A percentile compares a stretch with the other conserved stretches of the same genome.
Evolutionary conservation across 2,329 filamentous ascomycete species (phyloP).

Genomic region (Waltergamsia citrina): DNA sequence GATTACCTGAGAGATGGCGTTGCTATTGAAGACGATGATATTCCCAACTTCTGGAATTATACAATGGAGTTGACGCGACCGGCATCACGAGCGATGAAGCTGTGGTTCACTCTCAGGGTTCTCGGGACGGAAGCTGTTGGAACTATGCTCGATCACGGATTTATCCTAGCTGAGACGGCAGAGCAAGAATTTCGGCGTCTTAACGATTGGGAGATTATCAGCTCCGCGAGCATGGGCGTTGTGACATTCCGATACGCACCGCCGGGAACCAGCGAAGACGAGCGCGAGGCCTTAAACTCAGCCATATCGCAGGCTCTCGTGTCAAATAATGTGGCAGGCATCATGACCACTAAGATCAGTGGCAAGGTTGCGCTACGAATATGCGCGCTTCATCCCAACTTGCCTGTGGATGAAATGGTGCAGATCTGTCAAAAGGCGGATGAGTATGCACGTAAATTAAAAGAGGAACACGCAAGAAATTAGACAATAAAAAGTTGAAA

Average conservation of each 20-base stretch:
- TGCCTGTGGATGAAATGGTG: constrained; percentile 1
- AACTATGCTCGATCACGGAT: constrained; percentile 13
- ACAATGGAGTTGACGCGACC: constrained; percentile 14
- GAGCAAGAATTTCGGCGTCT: constrained; percentile 8
- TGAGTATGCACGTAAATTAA: too few relatives aligned
- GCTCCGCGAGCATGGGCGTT: constrained; percentile 10
- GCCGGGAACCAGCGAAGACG: neutral
- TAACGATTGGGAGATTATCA: constrained; percentile 12
- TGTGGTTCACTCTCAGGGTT: constrained; percentile 14
- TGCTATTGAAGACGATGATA: constrained; percentile 12
- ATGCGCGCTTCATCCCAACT: constrained; percentile 4
- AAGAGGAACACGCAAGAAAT: too few relatives aligned
- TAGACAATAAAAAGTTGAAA: too few relatives aligned
- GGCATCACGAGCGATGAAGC: constrained; percentile 12
- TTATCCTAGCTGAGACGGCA: constrained; percentile 11
- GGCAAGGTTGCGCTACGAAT: constrained; percentile 8
- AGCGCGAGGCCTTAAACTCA: constrained; percentile 5
- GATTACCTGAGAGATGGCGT: constrained; percentile 14
- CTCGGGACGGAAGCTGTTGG: constrained; percentile 12
- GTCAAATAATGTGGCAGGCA: constrained; percentile 6
- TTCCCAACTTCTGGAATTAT: constrained; percentile 16
- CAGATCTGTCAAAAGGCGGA: neutral
- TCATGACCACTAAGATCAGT: constrained; percentile 7
- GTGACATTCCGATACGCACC: constrained; percentile 12
- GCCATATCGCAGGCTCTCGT: constrained; percentile 5